Evolutionary conservation across 306 rosid species (phyloP), one percentile per base, ranked within the genome.

Genomic region (Pachyrhizus erosus): DNA sequence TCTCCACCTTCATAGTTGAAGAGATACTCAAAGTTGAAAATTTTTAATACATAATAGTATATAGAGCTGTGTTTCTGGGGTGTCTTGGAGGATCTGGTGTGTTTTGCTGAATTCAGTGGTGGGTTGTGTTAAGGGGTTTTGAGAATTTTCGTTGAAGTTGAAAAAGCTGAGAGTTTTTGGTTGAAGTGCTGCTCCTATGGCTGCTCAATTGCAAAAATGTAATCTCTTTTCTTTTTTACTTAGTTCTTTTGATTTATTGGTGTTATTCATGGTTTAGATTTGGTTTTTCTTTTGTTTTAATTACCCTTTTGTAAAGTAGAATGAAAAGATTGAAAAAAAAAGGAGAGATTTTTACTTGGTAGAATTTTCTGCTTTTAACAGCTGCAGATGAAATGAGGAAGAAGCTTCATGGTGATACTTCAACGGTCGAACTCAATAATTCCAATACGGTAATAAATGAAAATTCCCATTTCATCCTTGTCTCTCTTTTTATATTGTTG

Each of bases 311-410:
- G 4, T 12, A 54, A 21, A 27, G 26, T 58, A 7, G 12, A 15
- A 43, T 37, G 27, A 76, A 61, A 58, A 75, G 3, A 51, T 14
- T 31, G 58, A 12, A 42, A 46, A 12, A 42, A 46, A 42, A 70
- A 37, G 46, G 27, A 7, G 5, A 0, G 42, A 15, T 58, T 80
- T 85, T 83, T 13, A 85, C 48, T 57, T 39, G 45, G 11, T 84
- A 77, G 70, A 55, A 23, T 79, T 77, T 67, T 8, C 49, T 83
- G 81, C 34, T 68, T 60, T 78, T 81, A 12, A 68, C 87, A 85
- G 91, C 69, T 86, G 64, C 83, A 7, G 92, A 84, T 74, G 92
- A 89, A 76, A 80, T 79, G 86, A 83, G 45, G 82, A 86, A 79
- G 78, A 84, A 87, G 85, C 82, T 61, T 45, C 71, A 79, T 24